Evolutionary conservation across 345 rosid genomes (phyloP), one percentile per base, ranked within the genome.

Genomic region (Lepidium didymum): DNA sequence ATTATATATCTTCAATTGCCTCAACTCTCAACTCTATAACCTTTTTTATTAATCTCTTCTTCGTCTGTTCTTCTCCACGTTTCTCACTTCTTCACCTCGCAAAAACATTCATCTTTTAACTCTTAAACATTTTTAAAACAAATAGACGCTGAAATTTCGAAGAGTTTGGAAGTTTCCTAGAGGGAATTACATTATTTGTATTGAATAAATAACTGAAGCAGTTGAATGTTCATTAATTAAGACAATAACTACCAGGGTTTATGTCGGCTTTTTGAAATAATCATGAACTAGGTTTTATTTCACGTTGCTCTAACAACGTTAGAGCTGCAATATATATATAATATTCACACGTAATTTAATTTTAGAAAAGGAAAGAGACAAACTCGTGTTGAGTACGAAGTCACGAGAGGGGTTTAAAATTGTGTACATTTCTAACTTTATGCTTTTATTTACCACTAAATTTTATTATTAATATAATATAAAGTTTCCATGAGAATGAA

Each of bases 1-100:
- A n/a, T n/a, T n/a, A n/a, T n/a, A 45, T 54, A 64, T 72, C 70
- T 56, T 46, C 70, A 64, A 64, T 72, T 56, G 56, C 62, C 38
- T 43, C 54, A 70, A 61, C 16, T 44, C 12, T 56, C 69, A n/a
- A n/a, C n/a, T n/a, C n/a, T n/a, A n/a, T 52, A 72, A 72, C 64
- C 69, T 56, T 72, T 64, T 62, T 21, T 62, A 62, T 53, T 43
- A 23, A 8, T 33, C n/a, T n/a, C n/a, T 44, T 53, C 10, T 70
- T 42, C 23, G 15, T 35, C 15, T 43, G 6, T 19, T 4, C 33
- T 12, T 25, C 31, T 31, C 38, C 76, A 64, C 58, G 52, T 56
- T 64, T 56, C 9, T 64, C 34, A 5, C n/a, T 64, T 64, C 59
- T 64, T 59, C 8, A 64, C 70, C 70, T 56, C 70, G 38, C 36